Base-by-base conservation (phyloP, 352 stramenopile genomes). In the Phytopythium sindhum region DNA sequence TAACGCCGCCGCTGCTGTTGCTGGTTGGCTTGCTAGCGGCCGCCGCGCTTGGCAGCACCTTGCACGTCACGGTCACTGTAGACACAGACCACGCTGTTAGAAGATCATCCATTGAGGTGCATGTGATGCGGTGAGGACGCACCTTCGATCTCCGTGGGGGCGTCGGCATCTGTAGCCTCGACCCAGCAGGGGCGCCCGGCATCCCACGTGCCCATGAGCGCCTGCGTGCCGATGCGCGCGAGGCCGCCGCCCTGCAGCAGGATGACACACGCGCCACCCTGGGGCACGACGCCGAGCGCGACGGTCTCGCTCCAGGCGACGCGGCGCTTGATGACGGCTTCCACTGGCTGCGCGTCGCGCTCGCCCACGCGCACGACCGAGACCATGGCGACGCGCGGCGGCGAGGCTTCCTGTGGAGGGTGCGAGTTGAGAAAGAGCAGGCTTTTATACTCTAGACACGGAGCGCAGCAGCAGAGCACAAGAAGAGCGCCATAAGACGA, bases 141-240 rank as follows among this genome's bases (percentile, higher is more conserved):
- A 84, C 75, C 76, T 79, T 92, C 80, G 42, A 94, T 81, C 66
- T 94, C 83, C 0, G 83, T 92, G 4, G 74, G 72, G n/a, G 74
- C 71, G 10, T 84, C 78, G 2, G 80, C 74, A 51, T 91, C 84
- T 15, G 74, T 70, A 35, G 90, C 74, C 63, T 94, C 86, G 60
- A 94, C 88, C 86, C 86, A 94, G 63, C 76, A 89, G 5, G 81
- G 68, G 29, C 83, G 77, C 6, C 77, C 81, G n/a, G 83, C 83
- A 53, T 94, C 86, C 86, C 86, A 94, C 44, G 78, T 91, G n/a
- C 83, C 82, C 81, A 92, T 92, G 28, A 94, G 74, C 47, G 86
- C 86, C 56, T 94, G 86, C 5, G 84, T 92, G 15, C 86, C 86
- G 62, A 94, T 90, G 21, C 86, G 83, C 12, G 80, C 86, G 35